Evolutionary conservation across 2,329 filamentous ascomycete genomes (phyloP).

Genomic region (Paraphaeosphaeria sporulosa): DNA sequence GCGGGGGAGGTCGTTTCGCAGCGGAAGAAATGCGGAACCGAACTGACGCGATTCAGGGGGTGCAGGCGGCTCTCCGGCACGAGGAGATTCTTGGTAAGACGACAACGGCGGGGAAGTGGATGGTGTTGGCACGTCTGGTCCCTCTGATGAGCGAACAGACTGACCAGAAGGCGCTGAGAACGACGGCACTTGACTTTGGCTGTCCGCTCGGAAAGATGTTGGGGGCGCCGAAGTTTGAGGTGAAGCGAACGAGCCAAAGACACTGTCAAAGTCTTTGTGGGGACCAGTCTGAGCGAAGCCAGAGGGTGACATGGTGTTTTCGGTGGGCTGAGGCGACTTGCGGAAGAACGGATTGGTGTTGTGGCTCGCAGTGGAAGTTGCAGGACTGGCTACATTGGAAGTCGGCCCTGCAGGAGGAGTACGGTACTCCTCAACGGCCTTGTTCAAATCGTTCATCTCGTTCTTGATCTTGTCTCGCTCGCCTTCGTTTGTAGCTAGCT

Average conservation of each 20-base stretch:
- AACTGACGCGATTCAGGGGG: slow-evolving; percentile 79
- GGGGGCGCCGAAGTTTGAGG: slow-evolving; percentile 58
- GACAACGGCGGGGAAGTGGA: slow-evolving; percentile 69
- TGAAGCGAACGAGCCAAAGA: slow-evolving; percentile 74
- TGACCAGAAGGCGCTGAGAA: slow-evolving; percentile 52
- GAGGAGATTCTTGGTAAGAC: slow-evolving; percentile 61
- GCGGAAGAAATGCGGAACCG: slow-evolving; percentile 77
- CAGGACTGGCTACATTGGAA: slow-evolving; percentile 71
- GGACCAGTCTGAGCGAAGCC: slow-evolving; percentile 54
- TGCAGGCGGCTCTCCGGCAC: slow-evolving; percentile 66
- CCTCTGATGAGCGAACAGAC: slow-evolving; percentile 55
- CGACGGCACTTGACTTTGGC: slow-evolving; percentile 44
- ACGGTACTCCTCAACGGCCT: slow-evolving; percentile 64
- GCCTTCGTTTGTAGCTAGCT: slow-evolving; percentile 85
- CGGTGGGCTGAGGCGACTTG: slow-evolving; percentile 59
- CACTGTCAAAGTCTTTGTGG: slow-evolving; percentile 73
- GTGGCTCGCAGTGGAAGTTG: slow-evolving; percentile 66
- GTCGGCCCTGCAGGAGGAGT: slow-evolving; percentile 38
- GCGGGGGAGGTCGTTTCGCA: slow-evolving; percentile 63
- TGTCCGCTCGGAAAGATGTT: slow-evolving; percentile 68
- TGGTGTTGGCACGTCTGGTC: slow-evolving; percentile 64
- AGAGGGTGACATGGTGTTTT: slow-evolving; percentile 60
- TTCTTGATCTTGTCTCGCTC: slow-evolving; percentile 87
- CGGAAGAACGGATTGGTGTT: slow-evolving; percentile 97
- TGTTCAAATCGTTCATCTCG: slow-evolving; percentile 75